Evolutionary conservation across 371 early-diverging fungal species (phyloP).

Genomic region (Mortierella sp.): DNA sequence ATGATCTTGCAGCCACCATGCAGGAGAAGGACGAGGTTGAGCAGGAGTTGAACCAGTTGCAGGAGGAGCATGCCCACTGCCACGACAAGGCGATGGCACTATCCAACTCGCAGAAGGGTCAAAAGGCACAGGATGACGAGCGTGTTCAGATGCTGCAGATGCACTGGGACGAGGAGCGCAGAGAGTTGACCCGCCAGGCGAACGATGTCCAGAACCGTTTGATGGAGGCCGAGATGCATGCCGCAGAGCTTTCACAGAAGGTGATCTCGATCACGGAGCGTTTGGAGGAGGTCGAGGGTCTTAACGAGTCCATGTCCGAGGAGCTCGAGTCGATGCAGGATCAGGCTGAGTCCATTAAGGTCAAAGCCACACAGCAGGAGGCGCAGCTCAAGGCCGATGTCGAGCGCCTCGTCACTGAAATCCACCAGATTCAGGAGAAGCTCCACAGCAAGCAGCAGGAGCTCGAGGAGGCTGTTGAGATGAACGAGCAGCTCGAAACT

Average conservation of each 20-base stretch:
- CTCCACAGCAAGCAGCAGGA: constrained; percentile 35
- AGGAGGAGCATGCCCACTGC: constrained; percentile 42
- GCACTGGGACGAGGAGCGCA: constrained; percentile 50
- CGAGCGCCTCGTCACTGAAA: constrained; percentile 49
- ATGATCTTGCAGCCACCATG: constrained; percentile 51
- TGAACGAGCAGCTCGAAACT: constrained; percentile 47
- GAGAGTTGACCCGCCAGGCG: constrained; percentile 25
- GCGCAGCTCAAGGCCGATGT: constrained; percentile 47
- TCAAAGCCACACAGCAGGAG: constrained; percentile 26
- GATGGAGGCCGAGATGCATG: constrained; percentile 50
- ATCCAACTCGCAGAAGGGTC: constrained; percentile 2
- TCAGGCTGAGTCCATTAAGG: constrained; percentile 23
- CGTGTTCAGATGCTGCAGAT: constrained; percentile 29
- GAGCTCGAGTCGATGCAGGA: constrained; percentile 45
- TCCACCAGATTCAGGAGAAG: constrained; percentile 45
- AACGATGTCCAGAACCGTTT: constrained; percentile 33
- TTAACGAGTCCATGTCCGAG: constrained; percentile 46
- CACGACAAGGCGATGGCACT: constrained; percentile 7
- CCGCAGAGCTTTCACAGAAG: constrained; percentile 53
- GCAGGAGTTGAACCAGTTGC: constrained; percentile 27
- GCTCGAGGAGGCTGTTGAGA: constrained; percentile 37
- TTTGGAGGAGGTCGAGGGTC: constrained; percentile 41
- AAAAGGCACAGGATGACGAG: constrained; percentile 45
- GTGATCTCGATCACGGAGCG: constrained; percentile 47
- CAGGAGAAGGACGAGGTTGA: constrained; percentile 42